phyloP scores from a whole-genome alignment of 2,329 filamentous ascomycete genomes.

The Alternaria longipes region DNA sequence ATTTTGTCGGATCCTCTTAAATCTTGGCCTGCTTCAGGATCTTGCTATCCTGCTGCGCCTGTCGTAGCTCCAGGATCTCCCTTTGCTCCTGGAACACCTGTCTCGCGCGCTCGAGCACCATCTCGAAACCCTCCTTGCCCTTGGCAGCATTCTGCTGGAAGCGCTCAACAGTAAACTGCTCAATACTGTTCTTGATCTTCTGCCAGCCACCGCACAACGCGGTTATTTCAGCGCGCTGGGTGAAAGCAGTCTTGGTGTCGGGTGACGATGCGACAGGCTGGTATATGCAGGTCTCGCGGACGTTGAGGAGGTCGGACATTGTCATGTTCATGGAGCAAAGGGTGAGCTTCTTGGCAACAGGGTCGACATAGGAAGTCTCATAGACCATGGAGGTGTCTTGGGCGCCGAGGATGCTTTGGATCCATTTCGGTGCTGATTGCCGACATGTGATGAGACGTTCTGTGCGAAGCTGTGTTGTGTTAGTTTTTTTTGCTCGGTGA shows the following conservation, averaged over 20 bases:
- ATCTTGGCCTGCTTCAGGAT: constrained; percentile 46
- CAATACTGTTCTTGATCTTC: constrained; percentile 94
- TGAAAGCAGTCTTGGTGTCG: constrained; percentile 75
- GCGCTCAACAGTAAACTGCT: constrained; percentile 86
- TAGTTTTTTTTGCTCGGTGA: constrained; percentile 16
- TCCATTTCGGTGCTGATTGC: constrained; percentile 78
- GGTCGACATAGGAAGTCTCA: constrained; percentile 95
- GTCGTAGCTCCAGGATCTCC: constrained; percentile 64
- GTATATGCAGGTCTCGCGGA: constrained; percentile 93
- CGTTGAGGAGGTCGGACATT: constrained; percentile 86
- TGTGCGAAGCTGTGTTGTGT: constrained; percentile 67
- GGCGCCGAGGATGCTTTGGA: constrained; percentile 80
- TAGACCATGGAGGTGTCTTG: constrained; percentile 87
- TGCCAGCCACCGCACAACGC: constrained; percentile 97
- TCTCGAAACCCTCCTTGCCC: constrained; percentile 94
- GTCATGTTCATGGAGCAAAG: constrained; percentile 98
- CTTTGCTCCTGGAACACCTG: constrained; percentile 91
- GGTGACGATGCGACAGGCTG: constrained; percentile 65
- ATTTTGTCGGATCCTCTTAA: constrained; percentile 39
- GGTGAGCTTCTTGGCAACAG: constrained; percentile 81
- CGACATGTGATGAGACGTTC: constrained; percentile 73
- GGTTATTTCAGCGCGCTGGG: constrained; percentile 90
- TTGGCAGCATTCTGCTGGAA: constrained; percentile 92
- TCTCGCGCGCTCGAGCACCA: constrained; percentile 90
- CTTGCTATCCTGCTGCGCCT: constrained; percentile 53